Evolutionary conservation across 306 rosid genomes (phyloP), one percentile per base, ranked within the genome.

Genomic region (Oemleria cerasiformis): DNA sequence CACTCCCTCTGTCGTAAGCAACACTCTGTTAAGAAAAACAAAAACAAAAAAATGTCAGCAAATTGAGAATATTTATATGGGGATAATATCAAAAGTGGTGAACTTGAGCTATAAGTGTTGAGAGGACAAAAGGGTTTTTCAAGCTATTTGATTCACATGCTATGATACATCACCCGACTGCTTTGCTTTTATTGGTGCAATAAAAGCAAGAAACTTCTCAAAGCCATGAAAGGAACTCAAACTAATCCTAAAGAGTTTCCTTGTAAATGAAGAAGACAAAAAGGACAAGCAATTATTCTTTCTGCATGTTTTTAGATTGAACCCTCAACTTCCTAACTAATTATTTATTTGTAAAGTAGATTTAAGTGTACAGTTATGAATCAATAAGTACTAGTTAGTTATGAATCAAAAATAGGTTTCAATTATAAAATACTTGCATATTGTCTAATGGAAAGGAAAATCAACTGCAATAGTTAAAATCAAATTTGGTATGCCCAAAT

Each of bases 1-100:
- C 96, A 61, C 97, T 91, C 53, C 89, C 76, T 84, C 96, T 78
- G 77, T 95, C 97, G 66, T 64, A 95, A 56, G 97, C 96, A 57
- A 89, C 96, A n/a, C 89, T 91, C 97, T 95, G 89, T 83, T 67
- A 30, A 30, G 63, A 68, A 62, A 73, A 39, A 10, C 5, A 23
- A 63, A 69, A 69, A 61, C 55, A 41, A 43, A 56, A 23, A 54
- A 0, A 30, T 43, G 21, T 76, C 34, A 53, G 67, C 2, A 39
- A 16, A 36, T 19, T 39, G 51, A 42, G 17, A 23, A 47, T 15
- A 9, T 10, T 45, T 49, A 79, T 56, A 36, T 8, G 25, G 7
- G n/a, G 8, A 50, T 15, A 25, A 2, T 25, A 25, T 25, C 30
- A 25, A 25, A 30, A 30, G 36, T 30, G 16, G 5, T 38, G 11